Evolutionary conservation across 2,329 filamentous ascomycete species (phyloP).

Genomic region (Aspergillus novofumigatus): DNA sequence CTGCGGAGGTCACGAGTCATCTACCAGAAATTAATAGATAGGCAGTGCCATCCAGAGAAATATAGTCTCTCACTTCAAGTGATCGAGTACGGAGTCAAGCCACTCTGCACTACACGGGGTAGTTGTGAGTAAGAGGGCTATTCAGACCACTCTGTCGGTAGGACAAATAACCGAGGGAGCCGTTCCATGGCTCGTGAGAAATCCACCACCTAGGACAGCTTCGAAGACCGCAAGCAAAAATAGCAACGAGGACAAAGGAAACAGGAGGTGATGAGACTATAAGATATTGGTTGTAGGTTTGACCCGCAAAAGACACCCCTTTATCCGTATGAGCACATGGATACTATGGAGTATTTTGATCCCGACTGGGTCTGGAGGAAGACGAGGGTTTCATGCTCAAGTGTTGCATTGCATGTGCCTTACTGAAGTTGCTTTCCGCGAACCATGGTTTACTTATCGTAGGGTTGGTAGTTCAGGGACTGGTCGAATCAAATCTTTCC

Average conservation of each 20-base stretch:
- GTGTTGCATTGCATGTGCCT: not conserved
- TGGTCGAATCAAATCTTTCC: not conserved
- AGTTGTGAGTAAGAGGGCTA: not conserved
- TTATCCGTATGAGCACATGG: not conserved
- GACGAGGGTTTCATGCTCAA: not conserved
- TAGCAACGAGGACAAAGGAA: not conserved
- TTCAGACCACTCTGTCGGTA: not conserved
- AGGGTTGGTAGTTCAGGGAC: not conserved
- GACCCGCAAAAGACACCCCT: not conserved
- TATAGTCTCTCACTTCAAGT: not conserved
- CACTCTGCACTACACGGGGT: not conserved
- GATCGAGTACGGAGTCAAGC: not conserved
- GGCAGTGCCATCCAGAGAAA: not conserved
- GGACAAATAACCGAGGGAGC: not conserved
- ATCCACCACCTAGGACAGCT: not conserved
- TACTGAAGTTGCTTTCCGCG: not conserved
- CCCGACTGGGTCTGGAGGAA: not conserved
- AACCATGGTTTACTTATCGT: not conserved
- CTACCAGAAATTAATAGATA: not conserved
- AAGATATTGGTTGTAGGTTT: not conserved
- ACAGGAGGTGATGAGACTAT: not conserved
- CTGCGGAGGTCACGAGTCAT: not conserved
- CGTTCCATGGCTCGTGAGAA: not conserved
- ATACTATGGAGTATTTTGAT: not conserved
- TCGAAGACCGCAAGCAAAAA: not conserved